Evolutionary conservation across 2,329 filamentous ascomycete species (phyloP), one percentile per base, ranked within the genome.

Genomic region (Penicillium thymicola): DNA sequence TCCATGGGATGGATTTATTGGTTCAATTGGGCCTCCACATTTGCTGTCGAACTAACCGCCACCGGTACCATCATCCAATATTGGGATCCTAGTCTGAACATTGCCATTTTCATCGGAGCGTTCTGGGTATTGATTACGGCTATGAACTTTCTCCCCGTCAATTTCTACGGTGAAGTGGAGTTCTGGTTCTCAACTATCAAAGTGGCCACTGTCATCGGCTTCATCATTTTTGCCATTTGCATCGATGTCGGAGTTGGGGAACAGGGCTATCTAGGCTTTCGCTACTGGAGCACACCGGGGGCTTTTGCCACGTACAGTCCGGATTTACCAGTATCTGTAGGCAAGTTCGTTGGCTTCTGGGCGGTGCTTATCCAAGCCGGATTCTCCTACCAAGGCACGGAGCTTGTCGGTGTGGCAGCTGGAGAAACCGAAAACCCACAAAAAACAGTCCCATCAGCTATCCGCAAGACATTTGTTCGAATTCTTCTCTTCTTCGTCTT

Each of bases 1-100:
- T 81, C 88, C 16, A 88, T 91, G 81, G 89, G 89, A 16, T 92
- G 89, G 89, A 85, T 90, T 57, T 92, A 92, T 74, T 92, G 87
- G 86, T 90, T 91, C 67, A 86, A 82, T 43, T 92, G 86, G 87
- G 81, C 85, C 16, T 84, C 88, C 49, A 90, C 88, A 0, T 89
- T 84, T 61, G 87, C 87, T 1, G 81, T 90, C n/a, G 88, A 92
- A 69, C 78, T 92, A 37, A 88, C 85, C 0, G 87, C 87, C 0
- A 84, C 87, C 2, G 88, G 87, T 18, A 78, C 90, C 25, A 88
- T 91, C 56, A 88, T 92, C 60, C 85, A 90, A 71, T 91, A 88
- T 73, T 92, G 89, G 89, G 79, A 85, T 55, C 62, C 75, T 1
- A 70, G 72, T 28, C 72, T 91, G 55, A 86, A 79, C 67, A 83